Percentiles rank a stretch among this genome's conserved stretches.
Evolutionary conservation across 2,329 filamentous ascomycete genomes (phyloP).

Genomic region (Hypoxylon sp.): DNA sequence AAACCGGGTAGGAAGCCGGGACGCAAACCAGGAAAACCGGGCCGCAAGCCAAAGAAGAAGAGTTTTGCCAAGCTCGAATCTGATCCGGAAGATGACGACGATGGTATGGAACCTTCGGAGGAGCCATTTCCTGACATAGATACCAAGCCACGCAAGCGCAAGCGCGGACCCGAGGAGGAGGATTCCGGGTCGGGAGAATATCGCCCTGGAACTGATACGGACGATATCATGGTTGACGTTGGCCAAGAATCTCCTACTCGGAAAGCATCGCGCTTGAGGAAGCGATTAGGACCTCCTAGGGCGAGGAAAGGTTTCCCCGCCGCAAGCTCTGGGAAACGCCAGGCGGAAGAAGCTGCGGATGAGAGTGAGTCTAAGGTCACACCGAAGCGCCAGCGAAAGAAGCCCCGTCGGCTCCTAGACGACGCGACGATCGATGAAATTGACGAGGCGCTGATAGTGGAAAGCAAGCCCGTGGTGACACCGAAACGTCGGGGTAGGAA

Average conservation of each 20-base stretch:
- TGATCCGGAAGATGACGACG: slow-evolving; percentile 46
- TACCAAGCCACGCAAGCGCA: slow-evolving; percentile 45
- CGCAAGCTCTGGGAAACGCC: slow-evolving; percentile 11
- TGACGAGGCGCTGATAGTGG: slow-evolving; percentile 33
- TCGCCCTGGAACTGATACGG: slow-evolving; percentile 42
- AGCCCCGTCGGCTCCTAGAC: slow-evolving; percentile 33
- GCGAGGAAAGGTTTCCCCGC: slow-evolving; percentile 29
- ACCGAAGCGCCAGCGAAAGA: slow-evolving; percentile 42
- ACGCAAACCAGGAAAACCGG: slow-evolving; percentile 46
- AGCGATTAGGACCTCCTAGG: slow-evolving; percentile 36
- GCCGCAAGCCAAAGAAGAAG: slow-evolving; percentile 50
- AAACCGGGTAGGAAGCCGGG: slow-evolving; percentile 48
- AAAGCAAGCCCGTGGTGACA: slow-evolving; percentile 30
- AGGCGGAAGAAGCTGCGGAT: slow-evolving; percentile 20
- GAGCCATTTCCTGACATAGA: slow-evolving; percentile 43
- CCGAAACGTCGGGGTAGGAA: slow-evolving; percentile 47
- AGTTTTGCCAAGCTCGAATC: slow-evolving; percentile 47
- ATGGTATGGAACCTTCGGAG: slow-evolving; percentile 39
- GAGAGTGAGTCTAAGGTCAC: slow-evolving; percentile 39
- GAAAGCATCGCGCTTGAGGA: slow-evolving; percentile 33
- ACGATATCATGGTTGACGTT: slow-evolving; percentile 41
- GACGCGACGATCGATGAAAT: slow-evolving; percentile 35
- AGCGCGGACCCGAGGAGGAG: slow-evolving; percentile 41
- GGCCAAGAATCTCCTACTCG: slow-evolving; percentile 27
- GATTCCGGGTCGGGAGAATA: slow-evolving; percentile 49